Evolutionary conservation across 148 eudicot genomes (phyloP), one percentile per base, ranked within the genome.

Genomic region (Polygonum maritimum): DNA sequence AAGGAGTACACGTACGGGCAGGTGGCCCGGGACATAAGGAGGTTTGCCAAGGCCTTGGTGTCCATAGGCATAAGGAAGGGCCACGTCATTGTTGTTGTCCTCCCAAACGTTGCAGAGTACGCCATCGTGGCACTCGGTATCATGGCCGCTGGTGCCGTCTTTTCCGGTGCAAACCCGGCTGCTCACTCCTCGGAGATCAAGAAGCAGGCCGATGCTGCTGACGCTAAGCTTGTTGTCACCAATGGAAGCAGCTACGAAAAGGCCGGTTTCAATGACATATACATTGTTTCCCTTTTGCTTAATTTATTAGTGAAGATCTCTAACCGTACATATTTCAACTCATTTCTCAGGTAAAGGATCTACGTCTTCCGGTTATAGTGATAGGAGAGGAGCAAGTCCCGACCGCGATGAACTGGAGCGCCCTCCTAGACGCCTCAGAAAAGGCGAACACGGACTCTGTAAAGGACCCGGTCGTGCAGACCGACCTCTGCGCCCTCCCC

Each of bases 31-130:
- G 93, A 96, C 55, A 84, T 88, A 1, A 81, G 63, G 67, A 88
- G 99, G 86, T 96, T 96, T 65, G 88, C 92, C 48, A 92, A 90
- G 84, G 98, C 99, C 31, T 82, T 96, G 79, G 82, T 93, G 84
- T 92, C 99, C 1, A 87, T 96, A 26, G 99, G 99, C 45, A 77
- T 92, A 75, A 88, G 99, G 71, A 96, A 84, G 57, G 96, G 97
- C 18, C 85, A 83, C 26, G 97, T 92, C 33, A 93, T 91, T 80
- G 83, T 96, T 73, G 99, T 91, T 14, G 82, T 86, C 67, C 89
- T 96, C 22, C 99, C 99, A 0, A 96, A 96, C 71, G 88, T 96
- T 36, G 86, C 85, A 0, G 99, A 96, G 74, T 96, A 92, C 44
- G 90, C 90, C n/a, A 86, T 88, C 71, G 81, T 96, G 22, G 97